Percentiles rank a stretch among this genome's conserved stretches.
These are phyloP conservation scores for Geotrichum ghanense DNA, from an alignment of 805 yeast species.

Conservation along the genomic window DNA sequence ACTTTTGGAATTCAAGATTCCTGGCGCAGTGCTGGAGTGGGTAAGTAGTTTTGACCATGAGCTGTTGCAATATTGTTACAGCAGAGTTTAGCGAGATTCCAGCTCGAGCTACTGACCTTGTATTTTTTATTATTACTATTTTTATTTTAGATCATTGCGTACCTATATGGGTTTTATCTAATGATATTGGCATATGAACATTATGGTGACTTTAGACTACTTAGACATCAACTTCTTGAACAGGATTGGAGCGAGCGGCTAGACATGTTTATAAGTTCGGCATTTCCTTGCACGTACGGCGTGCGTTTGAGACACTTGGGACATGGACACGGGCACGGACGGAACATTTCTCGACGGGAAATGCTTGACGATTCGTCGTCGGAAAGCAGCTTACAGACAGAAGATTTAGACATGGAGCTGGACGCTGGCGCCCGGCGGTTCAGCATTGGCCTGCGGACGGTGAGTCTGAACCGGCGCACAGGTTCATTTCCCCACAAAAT, in stretches of 20 bases:
- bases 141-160: not conserved
- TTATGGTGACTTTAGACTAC: not conserved
- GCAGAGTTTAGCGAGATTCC: no score
- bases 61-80: no score
- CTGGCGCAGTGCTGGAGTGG: not conserved
- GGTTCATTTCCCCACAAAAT: not conserved
- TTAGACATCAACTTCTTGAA: not conserved
- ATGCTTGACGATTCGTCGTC: not conserved
- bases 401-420: not conserved
- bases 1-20: not conserved
- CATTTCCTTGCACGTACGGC: not conserved
- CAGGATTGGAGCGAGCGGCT: slow-evolving; percentile 2
- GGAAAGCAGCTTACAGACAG: not conserved
- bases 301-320: not conserved
- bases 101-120: no score
- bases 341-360: not conserved
- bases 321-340: no score
- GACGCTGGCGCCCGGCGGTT: not conserved
- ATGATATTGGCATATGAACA: not conserved
- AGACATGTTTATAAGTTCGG: not conserved
- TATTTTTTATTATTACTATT: no score
- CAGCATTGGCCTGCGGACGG: not conserved
- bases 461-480: not conserved
- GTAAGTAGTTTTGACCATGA: not conserved
- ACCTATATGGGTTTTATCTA: not conserved